Evolutionary conservation across 2,329 filamentous ascomycete genomes (phyloP), one percentile per base, ranked within the genome.

Genomic region (Fusarium sp.): DNA sequence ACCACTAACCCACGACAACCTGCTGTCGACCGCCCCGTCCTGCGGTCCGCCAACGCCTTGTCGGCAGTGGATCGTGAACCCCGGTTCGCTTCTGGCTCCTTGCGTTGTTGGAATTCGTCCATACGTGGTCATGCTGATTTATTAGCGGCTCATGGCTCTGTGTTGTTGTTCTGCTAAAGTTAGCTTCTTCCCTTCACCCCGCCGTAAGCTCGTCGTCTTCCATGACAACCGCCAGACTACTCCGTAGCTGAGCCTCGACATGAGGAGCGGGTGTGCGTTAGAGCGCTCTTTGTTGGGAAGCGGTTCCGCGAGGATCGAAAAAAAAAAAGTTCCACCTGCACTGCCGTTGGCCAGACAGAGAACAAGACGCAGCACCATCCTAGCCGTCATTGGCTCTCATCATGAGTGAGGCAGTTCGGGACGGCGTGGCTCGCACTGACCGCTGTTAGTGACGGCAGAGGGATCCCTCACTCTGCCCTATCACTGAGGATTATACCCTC

Each of bases 1-100:
- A 78, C 75, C 75, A 77, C 69, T 65, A 73, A 68, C 62, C 67
- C 77, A 73, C 59, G 68, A 77, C 68, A 74, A 74, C 75, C 73
- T 72, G 73, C 66, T 74, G 69, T 74, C 74, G 66, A 68, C 69
- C 67, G 69, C 76, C 65, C 45, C 45, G 45, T 50, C 43, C 43
- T 48, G 43, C 57, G 68, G 45, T 64, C 62, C 48, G 69, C 64
- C 61, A 73, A 73, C 61, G 58, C 64, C 64, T 74, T 76, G 65
- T 61, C 68, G 66, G 64, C 54, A 74, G 70, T 76, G 73, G 73
- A 56, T 63, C 70, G 64, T 59, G 45, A 50, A 56, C 56, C 69
- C 59, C 45, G 29, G 69, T 64, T 61, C 69, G 37, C 50, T 52
- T 64, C 24, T 52, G 31, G 59, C 54, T 62, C 56, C n/a, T 35